phyloP scores from a whole-genome alignment of 768 basidiomycete species.

The Brasilioporus rufonigricans region DNA sequence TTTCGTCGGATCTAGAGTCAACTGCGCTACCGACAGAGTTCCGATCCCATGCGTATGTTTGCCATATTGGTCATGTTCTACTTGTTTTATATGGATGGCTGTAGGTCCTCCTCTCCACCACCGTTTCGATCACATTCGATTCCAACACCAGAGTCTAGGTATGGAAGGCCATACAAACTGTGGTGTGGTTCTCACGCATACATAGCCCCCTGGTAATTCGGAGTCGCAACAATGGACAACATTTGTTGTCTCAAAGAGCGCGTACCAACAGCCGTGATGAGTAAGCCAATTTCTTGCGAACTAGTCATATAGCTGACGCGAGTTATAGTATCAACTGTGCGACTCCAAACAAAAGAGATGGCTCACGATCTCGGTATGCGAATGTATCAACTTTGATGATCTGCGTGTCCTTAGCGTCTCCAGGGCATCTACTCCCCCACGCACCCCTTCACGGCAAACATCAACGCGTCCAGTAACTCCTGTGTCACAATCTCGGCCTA shows the following conservation, averaged over 20 bases:
- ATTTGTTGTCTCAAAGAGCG: not conserved
- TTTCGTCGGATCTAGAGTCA: conserved; percentile 6
- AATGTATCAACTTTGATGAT: not conserved
- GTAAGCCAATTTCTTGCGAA: conserved; percentile 9
- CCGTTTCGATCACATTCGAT: conserved; percentile 21
- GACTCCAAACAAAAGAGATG: conserved; percentile 1
- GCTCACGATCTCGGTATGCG: conserved; percentile 16
- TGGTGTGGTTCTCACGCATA: conserved; percentile 6
- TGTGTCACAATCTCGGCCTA: conserved; percentile 9
- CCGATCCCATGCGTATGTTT: conserved; percentile 20
- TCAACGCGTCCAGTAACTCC: conserved; percentile 18
- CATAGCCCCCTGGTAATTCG: conserved; percentile 23
- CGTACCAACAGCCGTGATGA: conserved; percentile 3
- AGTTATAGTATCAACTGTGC: conserved; percentile 1
- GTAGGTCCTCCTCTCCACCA: conserved; percentile 20
- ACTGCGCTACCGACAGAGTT: conserved; percentile 26
- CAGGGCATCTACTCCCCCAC: conserved; percentile 21
- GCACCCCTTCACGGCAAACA: conserved; percentile 12
- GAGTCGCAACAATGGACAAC: conserved; percentile 21
- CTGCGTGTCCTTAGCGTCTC: not conserved
- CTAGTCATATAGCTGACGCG: conserved; percentile 1
- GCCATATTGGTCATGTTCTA: not conserved
- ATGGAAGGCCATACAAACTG: not conserved
- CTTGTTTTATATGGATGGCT: not conserved
- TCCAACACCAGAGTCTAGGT: conserved; percentile 35